These are phyloP conservation scores for Didymosphaeria variabile DNA, from an alignment of 2,329 filamentous ascomycete species.

Conservation along the genomic window DNA sequence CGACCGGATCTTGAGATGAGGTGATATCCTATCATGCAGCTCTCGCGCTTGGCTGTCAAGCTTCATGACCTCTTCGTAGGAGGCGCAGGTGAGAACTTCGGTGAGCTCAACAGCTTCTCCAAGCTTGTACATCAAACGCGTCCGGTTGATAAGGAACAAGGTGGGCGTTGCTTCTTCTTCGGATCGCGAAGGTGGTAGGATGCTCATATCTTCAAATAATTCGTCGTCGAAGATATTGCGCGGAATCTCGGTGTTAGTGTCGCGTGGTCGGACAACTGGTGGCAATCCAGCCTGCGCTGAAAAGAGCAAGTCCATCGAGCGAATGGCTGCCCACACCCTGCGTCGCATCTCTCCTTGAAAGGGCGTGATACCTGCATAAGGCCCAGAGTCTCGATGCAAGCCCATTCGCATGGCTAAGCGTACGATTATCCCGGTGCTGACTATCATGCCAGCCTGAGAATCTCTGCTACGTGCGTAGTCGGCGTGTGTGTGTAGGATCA, in stretches of 20 bases:
- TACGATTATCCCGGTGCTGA: conserved; percentile 68
- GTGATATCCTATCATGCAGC: conserved; percentile 73
- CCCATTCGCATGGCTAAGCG: conserved; percentile 76
- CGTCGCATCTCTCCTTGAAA: conserved; percentile 78
- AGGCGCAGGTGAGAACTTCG: conserved; percentile 69
- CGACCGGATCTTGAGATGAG: conserved; percentile 78
- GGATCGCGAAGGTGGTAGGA: conserved; percentile 73
- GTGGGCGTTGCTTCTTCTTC: conserved; percentile 77
- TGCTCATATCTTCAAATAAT: conserved; percentile 73
- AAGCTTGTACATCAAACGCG: conserved; percentile 72
- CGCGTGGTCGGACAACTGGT: conserved; percentile 74
- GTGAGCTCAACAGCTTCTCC: conserved; percentile 74
- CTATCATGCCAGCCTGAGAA: conserved; percentile 72
- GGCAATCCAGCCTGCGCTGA: conserved; percentile 73
- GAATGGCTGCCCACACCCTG: conserved; percentile 72
- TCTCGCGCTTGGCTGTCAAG: conserved; percentile 67
- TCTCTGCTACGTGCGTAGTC: conserved; percentile 79
- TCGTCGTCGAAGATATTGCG: conserved; percentile 85
- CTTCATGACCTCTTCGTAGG: conserved; percentile 70
- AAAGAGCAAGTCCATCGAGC: conserved; percentile 78
- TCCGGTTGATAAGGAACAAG: conserved; percentile 80
- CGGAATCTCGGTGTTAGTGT: conserved; percentile 78
- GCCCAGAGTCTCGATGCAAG: conserved; percentile 79
- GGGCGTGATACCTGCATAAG: conserved; percentile 74
- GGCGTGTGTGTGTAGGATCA: conserved; percentile 78